Percentiles rank a stretch among this genome's conserved stretches.
These are phyloP conservation scores for Escovopsis sp. DNA, from an alignment of 2,329 filamentous ascomycete genomes.

Conservation along the genomic window DNA sequence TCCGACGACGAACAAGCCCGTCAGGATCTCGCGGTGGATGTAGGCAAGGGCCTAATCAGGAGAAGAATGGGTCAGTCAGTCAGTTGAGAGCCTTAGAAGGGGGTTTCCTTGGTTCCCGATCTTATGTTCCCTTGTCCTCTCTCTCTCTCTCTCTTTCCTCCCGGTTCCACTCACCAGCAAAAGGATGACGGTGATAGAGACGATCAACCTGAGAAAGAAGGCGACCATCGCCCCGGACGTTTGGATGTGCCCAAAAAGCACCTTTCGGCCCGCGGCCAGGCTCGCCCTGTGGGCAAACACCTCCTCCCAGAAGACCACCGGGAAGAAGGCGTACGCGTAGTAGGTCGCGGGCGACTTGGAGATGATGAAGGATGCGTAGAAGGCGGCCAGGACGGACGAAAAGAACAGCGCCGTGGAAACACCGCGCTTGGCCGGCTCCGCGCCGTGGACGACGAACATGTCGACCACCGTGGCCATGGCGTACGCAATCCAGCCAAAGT, in stretches of 20 bases:
- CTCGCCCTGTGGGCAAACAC: conserved; percentile 66
- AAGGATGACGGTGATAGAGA: conserved; percentile 63
- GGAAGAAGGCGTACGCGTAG: conserved; percentile 85
- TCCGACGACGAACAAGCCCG: conserved; percentile 59
- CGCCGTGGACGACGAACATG: conserved; percentile 66
- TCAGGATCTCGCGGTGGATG: conserved; percentile 78
- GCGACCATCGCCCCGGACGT: conserved; percentile 41
- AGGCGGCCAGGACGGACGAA: conserved; percentile 53
- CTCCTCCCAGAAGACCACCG: conserved; percentile 92
- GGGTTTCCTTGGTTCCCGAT: too few relatives aligned
- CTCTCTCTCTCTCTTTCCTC: too few relatives aligned
- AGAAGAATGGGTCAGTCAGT: conserved; percentile 1
- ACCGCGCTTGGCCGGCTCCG: conserved; percentile 47
- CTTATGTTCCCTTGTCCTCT: too few relatives aligned
- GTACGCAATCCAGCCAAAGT: conserved; percentile 90
- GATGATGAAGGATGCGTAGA: conserved; percentile 67
- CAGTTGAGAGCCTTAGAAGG: conserved; percentile 2
- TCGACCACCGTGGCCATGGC: conserved; percentile 80
- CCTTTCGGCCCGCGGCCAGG: conserved; percentile 47
- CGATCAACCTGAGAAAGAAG: conserved; percentile 45
- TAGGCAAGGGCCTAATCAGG: conserved; percentile 89
- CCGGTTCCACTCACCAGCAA: conserved; percentile 63
- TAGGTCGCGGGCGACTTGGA: conserved; percentile 72
- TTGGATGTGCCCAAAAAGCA: conserved; percentile 54
- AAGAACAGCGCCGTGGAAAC: conserved; percentile 48